Percentiles rank a stretch among this genome's conserved stretches.
These are phyloP conservation scores for Penicillium sp. DNA, from an alignment of 2,329 filamentous ascomycete genomes.

Conservation along the genomic window DNA sequence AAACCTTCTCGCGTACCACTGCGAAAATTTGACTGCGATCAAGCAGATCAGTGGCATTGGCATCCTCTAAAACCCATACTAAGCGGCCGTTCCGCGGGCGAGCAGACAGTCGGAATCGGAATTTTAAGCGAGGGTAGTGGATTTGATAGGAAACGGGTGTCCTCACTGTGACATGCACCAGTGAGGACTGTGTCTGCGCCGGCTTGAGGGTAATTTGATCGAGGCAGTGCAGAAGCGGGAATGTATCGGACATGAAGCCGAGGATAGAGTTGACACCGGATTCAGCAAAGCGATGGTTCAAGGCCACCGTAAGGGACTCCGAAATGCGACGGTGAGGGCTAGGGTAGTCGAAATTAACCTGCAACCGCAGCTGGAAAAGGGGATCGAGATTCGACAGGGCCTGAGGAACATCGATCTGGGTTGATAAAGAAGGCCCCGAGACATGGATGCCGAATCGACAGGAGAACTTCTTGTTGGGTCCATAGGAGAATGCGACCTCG, in stretches of 20 bases:
- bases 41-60: slow-evolving; percentile 14
- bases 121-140: slow-evolving; percentile 33
- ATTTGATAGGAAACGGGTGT: slow-evolving; percentile 36
- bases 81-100: slow-evolving; percentile 26
- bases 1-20: slow-evolving; percentile 33
- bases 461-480: slow-evolving; percentile 25
- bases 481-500: slow-evolving; percentile 36
- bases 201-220: slow-evolving; percentile 33
- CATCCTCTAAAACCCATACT: slow-evolving; percentile 39
- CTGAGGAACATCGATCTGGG: slow-evolving; percentile 22
- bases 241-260: slow-evolving; percentile 34
- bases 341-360: slow-evolving; percentile 33
- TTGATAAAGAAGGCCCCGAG: slow-evolving; percentile 16
- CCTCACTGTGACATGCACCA: slow-evolving; percentile 36
- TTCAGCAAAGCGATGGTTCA: slow-evolving; percentile 34
- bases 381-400: slow-evolving; percentile 22
- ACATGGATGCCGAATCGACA: slow-evolving; percentile 34
- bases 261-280: slow-evolving; percentile 31
- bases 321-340: slow-evolving; percentile 44
- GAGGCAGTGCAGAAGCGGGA: slow-evolving; percentile 38
- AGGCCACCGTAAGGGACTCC: slow-evolving; percentile 35
- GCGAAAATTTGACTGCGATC: slow-evolving; percentile 20
- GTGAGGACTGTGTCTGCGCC: slow-evolving; percentile 20
- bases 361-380: slow-evolving; percentile 29
- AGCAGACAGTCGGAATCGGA: slow-evolving; percentile 33